Evolutionary conservation across 257 asterid genomes (phyloP).

Genomic region (Mentha longifolia): DNA sequence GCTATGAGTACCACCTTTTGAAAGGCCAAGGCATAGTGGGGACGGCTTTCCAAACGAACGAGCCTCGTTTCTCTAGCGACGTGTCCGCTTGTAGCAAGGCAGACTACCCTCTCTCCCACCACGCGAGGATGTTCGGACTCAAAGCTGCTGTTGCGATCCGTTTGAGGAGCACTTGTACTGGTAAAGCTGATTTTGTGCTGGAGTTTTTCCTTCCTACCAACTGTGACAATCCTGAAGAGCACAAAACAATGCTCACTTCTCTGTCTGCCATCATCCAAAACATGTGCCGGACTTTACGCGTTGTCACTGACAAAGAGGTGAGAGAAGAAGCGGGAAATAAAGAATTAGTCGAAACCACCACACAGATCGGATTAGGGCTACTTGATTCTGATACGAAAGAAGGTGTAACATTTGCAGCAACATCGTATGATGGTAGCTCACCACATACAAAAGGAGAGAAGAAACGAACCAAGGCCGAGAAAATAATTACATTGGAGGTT

Average conservation of each 20-base stretch:
- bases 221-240: conserved; percentile 69
- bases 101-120: conserved; percentile 92
- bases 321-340: conserved; percentile 46
- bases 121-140: conserved; percentile 81
- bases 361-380: conserved; percentile 34
- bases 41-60: conserved; percentile 69
- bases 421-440: conserved; percentile 55
- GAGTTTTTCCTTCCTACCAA: conserved; percentile 81
- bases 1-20: conserved; percentile 83
- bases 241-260: conserved; percentile 64
- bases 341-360: conserved; percentile 28
- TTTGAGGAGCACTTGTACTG: conserved; percentile 64
- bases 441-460: conserved; percentile 48
- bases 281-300: conserved; percentile 65
- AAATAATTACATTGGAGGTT: conserved; percentile 73
- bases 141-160: conserved; percentile 91
- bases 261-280: conserved; percentile 70
- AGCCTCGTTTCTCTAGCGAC: conserved; percentile 81
- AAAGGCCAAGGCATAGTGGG: conserved; percentile 88
- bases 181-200: conserved; percentile 73
- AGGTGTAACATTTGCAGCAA: conserved; percentile 39
- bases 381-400: conserved; percentile 45
- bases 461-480: conserved; percentile 71
- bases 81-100: conserved; percentile 71
- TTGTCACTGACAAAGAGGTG: conserved; percentile 72